A percentile compares a stretch with the other conserved stretches of the same genome.
Conservation (phyloP, 2,329 filamentous ascomycete genomes). For the Fusarium xylarioides region DNA sequence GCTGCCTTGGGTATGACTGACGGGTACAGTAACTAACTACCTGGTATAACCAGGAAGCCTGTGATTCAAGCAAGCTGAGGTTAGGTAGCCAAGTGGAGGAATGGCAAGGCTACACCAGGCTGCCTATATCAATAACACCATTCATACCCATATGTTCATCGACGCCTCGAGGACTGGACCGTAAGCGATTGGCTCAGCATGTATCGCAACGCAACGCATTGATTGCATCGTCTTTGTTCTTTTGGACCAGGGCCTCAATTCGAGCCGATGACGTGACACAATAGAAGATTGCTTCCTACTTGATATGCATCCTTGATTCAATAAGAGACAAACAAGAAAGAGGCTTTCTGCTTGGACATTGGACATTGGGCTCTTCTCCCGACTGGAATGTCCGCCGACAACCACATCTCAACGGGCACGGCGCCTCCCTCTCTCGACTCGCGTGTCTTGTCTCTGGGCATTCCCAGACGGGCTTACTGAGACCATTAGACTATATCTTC, state of each 20-base stretch:
- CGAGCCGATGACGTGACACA: background rate
- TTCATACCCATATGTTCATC: background rate
- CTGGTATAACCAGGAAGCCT: slow-evolving; percentile 2
- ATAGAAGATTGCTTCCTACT: background rate
- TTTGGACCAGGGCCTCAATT: background rate
- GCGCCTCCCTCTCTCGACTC: slow-evolving; percentile 28
- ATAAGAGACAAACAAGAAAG: slow-evolving; percentile 5
- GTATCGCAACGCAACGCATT: background rate
- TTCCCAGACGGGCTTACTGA: background rate
- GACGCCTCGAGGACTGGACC: slow-evolving; percentile 13
- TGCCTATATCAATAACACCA: background rate
- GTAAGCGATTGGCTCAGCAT: slow-evolving; percentile 8
- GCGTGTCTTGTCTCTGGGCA: background rate
- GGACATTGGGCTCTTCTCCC: slow-evolving; percentile 30
- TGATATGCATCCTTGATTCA: background rate
- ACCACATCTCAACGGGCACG: slow-evolving; percentile 35
- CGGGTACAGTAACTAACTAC: background rate
- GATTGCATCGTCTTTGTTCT: slow-evolving; percentile 4
- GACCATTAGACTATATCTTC: background rate
- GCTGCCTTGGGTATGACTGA: slow-evolving; percentile 1
- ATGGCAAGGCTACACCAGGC: background rate
- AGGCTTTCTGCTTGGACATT: slow-evolving; percentile 17
- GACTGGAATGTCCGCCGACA: slow-evolving; percentile 18
- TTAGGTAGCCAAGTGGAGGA: background rate
- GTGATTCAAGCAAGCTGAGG: background rate